These are phyloP conservation scores for Didymosphaeria variabile DNA, from an alignment of 2,329 filamentous ascomycete genomes.

Conservation along the genomic window DNA sequence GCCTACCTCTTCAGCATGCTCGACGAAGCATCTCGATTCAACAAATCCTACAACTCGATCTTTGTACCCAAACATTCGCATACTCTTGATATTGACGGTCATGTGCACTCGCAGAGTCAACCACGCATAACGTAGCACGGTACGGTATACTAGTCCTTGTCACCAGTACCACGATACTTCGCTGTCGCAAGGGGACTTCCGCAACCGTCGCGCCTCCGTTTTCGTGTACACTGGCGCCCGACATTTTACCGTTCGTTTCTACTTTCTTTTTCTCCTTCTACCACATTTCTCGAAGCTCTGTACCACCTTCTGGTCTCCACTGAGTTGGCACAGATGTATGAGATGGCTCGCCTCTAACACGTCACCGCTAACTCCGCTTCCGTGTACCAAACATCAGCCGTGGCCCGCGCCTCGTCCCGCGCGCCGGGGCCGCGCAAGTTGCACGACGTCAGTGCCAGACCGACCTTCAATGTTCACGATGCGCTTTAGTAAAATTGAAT, in stretches of 20 bases:
- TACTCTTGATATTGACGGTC: not conserved
- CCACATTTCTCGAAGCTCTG: not conserved
- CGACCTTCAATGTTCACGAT: not conserved
- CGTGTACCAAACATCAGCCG: not conserved
- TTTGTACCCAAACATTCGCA: not conserved
- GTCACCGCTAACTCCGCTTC: slow-evolving; percentile 2
- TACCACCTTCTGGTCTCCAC: not conserved
- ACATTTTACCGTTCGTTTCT: not conserved
- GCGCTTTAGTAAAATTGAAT: not conserved
- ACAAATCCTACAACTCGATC: not conserved
- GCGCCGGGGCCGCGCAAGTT: not conserved
- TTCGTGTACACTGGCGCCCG: not conserved
- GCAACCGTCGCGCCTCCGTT: not conserved
- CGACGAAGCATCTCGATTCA: not conserved
- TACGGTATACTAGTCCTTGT: not conserved
- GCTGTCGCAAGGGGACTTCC: not conserved
- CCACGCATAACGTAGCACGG: not conserved
- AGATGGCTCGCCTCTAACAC: not conserved
- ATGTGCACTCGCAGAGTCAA: not conserved
- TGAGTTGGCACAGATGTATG: not conserved
- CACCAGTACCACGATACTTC: not conserved
- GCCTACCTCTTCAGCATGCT: not conserved
- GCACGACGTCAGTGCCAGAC: not conserved
- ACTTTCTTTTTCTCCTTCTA: not conserved
- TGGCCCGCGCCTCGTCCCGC: slow-evolving; percentile 8